phyloP scores from a whole-genome alignment of 495 filamentous ascomycete genomes.

The Neurospora intermedia region DNA sequence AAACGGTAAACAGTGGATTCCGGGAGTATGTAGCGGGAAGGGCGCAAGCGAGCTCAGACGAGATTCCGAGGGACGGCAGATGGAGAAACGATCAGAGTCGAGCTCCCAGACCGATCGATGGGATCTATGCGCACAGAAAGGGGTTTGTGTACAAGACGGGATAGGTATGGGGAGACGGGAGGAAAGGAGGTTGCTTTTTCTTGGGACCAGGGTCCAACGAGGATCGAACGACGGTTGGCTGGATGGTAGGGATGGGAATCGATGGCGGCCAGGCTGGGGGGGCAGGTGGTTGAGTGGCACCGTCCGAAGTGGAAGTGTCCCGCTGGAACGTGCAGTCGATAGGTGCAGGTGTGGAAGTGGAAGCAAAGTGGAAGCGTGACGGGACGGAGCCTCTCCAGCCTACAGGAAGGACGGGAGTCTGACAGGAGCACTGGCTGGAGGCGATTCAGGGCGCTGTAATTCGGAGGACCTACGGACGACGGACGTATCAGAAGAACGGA shows the following conservation, averaged over 20 bases:
- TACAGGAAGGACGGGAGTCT: not conserved
- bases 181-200: conserved; percentile 11
- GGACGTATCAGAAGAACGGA: not conserved
- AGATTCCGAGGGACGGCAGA: not conserved
- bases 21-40: not conserved
- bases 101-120: not conserved
- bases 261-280: not conserved
- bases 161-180: too few species aligned
- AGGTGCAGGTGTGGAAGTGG: not conserved
- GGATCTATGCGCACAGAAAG: not conserved
- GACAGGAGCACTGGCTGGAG: not conserved
- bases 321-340: not conserved
- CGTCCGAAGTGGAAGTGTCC: not conserved
- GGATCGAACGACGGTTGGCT: conserved; percentile 4
- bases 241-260: not conserved
- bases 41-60: not conserved
- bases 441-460: not conserved
- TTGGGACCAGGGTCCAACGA: conserved; percentile 7
- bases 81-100: not conserved
- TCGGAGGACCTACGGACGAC: not conserved
- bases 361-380: not conserved
- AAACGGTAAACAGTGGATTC: not conserved
- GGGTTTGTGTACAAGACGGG: not conserved
- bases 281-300: not conserved
- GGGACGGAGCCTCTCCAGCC: not conserved